Evolutionary conservation across 169 alveolate genomes (phyloP), one percentile per base, ranked within the genome.

Genomic region (Babesia bigemina): DNA sequence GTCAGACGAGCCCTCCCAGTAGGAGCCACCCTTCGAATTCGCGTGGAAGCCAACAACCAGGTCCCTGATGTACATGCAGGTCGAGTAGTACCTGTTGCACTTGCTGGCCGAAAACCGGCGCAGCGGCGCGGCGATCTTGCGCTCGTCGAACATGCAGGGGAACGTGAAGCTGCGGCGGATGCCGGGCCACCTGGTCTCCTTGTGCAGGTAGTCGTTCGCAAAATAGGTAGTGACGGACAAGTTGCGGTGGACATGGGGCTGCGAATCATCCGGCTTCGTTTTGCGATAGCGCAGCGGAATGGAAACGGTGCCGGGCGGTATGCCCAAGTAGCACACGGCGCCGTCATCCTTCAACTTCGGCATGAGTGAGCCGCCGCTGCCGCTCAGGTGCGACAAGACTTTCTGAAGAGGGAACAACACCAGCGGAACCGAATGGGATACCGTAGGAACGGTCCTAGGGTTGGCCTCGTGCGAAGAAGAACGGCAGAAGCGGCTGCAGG

Each of bases 231-330:
- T 14, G 17, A 21, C 28, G 28, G 22, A 2, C 17, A 14, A 3
- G 6, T 53, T 21, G 61, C 10, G 28, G 50, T 16, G 14, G n/a
- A 16, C 14, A 10, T 4, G 17, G 50, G n/a, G 17, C 2, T 45
- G n/a, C 50, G 19, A 16, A 10, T 16, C n/a, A 10, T 45, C 50
- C 17, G 19, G 19, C 36, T 12, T 12, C 42, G 16, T 17, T 17
- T 16, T 10, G 55, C 33, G 28, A 19, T 58, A 33, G 24, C 53
- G 47, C 22, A 81, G 66, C n/a, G 88, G 88, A 14, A 81, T 72
- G 12, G 88, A 60, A 42, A 81, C 16, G 29, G 79, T 72, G n/a
- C 88, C 88, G 39, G 75, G 49, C n/a, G 88, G 84, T 16, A 81
- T 33, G 33, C 88, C 88, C 67, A 81, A 49, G 63, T 79, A 79